Evolutionary conservation across 306 rosid genomes (phyloP).

Genomic region (Elaeagnus macrophylla): DNA sequence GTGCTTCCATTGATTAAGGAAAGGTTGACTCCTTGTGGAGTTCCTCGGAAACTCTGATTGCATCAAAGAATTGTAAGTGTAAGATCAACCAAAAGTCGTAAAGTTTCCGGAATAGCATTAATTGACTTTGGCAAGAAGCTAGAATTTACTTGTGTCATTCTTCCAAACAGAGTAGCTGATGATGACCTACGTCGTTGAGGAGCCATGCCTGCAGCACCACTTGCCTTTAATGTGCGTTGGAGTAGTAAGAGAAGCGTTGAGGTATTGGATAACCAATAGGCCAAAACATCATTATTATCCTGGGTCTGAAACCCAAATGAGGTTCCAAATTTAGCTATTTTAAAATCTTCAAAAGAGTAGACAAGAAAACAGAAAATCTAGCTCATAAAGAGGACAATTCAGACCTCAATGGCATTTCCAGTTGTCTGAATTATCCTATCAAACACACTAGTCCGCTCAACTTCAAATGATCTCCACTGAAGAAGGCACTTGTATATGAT

Average conservation of each 20-base stretch:
- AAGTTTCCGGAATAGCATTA: slow-evolving; percentile 2
- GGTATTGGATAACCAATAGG: slow-evolving; percentile 97
- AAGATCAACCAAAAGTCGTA: slow-evolving; percentile 12
- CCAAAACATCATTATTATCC: slow-evolving; percentile 80
- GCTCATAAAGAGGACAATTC: slow-evolving; percentile 14
- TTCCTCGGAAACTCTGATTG: slow-evolving; percentile 70
- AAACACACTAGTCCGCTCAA: slow-evolving; percentile 85
- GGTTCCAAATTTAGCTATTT: slow-evolving; percentile 4
- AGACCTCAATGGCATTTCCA: slow-evolving; percentile 91
- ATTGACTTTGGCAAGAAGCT: slow-evolving; percentile 16
- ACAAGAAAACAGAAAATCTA: slow-evolving; percentile 16
- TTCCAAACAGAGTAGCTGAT: slow-evolving; percentile 84
- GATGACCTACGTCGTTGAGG: slow-evolving; percentile 92
- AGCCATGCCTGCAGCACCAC: slow-evolving; percentile 97
- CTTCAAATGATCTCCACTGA: slow-evolving; percentile 99
- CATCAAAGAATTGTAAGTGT: slow-evolving; percentile 7
- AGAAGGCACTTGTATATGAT: slow-evolving; percentile 93
- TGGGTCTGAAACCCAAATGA: slow-evolving; percentile 51
- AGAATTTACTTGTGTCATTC: slow-evolving; percentile 83
- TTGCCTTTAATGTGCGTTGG: slow-evolving; percentile 97
- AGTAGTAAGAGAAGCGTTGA: slow-evolving; percentile 88
- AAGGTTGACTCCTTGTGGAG: slow-evolving; percentile 85
- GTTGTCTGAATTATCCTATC: slow-evolving; percentile 91
- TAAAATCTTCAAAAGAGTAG: background rate
- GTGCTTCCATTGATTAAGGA: slow-evolving; percentile 73